phyloP scores from a whole-genome alignment of 495 filamentous ascomycete species.

The Aspergillus indologenus region DNA sequence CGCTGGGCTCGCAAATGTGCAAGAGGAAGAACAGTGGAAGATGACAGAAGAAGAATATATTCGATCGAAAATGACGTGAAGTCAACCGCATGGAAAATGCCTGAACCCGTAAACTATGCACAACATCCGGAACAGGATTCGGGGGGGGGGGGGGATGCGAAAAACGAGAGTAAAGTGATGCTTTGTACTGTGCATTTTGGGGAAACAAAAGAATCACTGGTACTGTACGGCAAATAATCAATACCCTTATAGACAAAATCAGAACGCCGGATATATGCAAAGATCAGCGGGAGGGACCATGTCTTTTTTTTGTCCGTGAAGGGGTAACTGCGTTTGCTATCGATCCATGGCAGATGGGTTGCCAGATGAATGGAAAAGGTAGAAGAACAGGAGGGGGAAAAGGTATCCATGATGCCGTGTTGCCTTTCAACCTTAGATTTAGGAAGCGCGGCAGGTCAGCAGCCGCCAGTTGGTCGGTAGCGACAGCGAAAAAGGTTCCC shows the following conservation, averaged over 20 bases:
- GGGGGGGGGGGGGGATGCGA: not conserved
- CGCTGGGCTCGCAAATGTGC: constrained; percentile 3
- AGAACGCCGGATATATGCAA: constrained; percentile 30
- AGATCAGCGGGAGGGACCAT: constrained; percentile 5
- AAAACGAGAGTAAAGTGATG: constrained; percentile 8
- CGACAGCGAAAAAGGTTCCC: not conserved
- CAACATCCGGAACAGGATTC: not conserved
- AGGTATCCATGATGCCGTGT: not conserved
- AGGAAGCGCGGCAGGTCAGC: not conserved
- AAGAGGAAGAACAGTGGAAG: not conserved
- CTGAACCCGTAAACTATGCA: not conserved
- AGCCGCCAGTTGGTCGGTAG: too few relatives aligned
- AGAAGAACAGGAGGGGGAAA: not conserved
- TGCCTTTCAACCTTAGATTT: too few relatives aligned
- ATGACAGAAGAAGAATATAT: constrained; percentile 8
- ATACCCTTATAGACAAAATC: constrained; percentile 11
- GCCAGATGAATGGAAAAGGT: not conserved
- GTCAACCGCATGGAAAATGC: constrained; percentile 10
- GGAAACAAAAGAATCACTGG: constrained; percentile 6
- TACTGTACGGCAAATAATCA: constrained; percentile 11
- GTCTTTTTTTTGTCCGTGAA: not conserved
- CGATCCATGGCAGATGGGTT: not conserved
- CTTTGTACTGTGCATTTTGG: not conserved
- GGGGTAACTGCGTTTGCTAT: not conserved
- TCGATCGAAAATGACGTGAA: constrained; percentile 4